Evolutionary conservation across 176 grass and related monocot genomes (phyloP), one percentile per base, ranked within the genome.

Genomic region (Leersia perrieri): DNA sequence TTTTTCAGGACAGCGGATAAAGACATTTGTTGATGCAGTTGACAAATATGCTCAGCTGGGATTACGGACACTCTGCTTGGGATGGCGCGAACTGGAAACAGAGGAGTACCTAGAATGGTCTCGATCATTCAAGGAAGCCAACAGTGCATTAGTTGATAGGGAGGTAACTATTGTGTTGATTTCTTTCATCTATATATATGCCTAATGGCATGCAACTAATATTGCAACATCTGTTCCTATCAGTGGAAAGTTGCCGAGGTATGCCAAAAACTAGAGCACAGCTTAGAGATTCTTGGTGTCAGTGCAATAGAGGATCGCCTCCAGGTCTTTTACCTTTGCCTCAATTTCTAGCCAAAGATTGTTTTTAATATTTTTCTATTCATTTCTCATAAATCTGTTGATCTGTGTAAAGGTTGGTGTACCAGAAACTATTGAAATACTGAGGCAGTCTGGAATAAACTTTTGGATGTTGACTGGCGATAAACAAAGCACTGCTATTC

Each of bases 391-490:
- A 60, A 33, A 13, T 58, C n/a, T 58, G 53, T 80, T 72, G 76
- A 38, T 75, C 28, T 70, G 41, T 86, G 64, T 55, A 70, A 72
- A 94, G 95, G 90, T 67, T 82, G 95, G 95, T 60, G 95, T 98
- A 25, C 95, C 95, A 60, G 90, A 98, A 87, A 93, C 95, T 81
- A 98, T 98, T 63, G 95, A 98, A 91, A 93, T 88, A 85, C 86
- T 98, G n/a, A 88, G 95, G 86, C 82, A 90, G 58, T 91, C 95
- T 80, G 95, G 95, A 91, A 98, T 98, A 65, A 98, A 98, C 68
- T 94, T 98, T 53, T 94, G 92, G 95, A 98, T 98, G 95, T 85
- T 98, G 76, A 98, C 95, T 36, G 95, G 95, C 15, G 92, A 98
- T 88, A 98, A 98, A 90, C 95, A 98, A 89, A 93, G 63, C 72